A percentile compares a stretch with the other conserved stretches of the same genome.
Conservation (phyloP, 352 stramenopile species). For the Hyaloperonospora arabidopsidis region DNA sequence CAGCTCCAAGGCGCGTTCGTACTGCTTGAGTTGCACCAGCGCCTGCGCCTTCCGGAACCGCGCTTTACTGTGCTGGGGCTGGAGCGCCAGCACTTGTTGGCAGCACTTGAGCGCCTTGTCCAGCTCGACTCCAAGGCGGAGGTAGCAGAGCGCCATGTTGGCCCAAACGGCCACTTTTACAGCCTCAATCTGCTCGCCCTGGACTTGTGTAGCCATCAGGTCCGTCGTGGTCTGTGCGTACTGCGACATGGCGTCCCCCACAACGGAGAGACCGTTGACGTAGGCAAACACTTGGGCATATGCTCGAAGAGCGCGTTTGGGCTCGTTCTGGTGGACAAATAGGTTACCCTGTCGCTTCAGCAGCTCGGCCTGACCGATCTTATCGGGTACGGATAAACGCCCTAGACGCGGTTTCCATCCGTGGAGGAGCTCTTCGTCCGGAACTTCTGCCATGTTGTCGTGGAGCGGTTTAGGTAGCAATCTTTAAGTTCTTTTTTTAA, state of each 20-base stretch:
- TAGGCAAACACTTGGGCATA: conserved; percentile 82
- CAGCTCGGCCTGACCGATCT: conserved; percentile 59
- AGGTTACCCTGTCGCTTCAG: conserved; percentile 80
- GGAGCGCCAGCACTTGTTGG: conserved; percentile 66
- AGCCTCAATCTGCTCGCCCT: conserved; percentile 51
- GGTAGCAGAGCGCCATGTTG: conserved; percentile 79
- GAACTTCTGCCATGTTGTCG: neutral
- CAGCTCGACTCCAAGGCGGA: conserved; percentile 50
- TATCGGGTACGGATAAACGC: conserved; percentile 52
- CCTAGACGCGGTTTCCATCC: conserved; percentile 64
- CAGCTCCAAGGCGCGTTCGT: conserved; percentile 45
- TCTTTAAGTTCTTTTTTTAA: too few species aligned
- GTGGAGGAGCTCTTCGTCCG: neutral
- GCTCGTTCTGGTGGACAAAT: conserved; percentile 47
- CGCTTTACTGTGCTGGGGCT: conserved; percentile 64
- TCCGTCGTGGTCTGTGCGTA: conserved; percentile 41
- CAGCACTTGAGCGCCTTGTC: conserved; percentile 54
- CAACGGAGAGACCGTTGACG: conserved; percentile 67
- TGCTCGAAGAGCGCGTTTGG: conserved; percentile 45
- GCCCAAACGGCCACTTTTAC: conserved; percentile 66
- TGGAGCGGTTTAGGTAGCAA: too few species aligned
- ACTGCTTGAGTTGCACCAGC: conserved; percentile 48
- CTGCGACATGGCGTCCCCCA: conserved; percentile 70
- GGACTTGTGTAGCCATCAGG: conserved; percentile 43
- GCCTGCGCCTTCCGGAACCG: conserved; percentile 78